phyloP scores from a whole-genome alignment of 1,284 basidiomycete species.

The Moesziomyces globuligerus region DNA sequence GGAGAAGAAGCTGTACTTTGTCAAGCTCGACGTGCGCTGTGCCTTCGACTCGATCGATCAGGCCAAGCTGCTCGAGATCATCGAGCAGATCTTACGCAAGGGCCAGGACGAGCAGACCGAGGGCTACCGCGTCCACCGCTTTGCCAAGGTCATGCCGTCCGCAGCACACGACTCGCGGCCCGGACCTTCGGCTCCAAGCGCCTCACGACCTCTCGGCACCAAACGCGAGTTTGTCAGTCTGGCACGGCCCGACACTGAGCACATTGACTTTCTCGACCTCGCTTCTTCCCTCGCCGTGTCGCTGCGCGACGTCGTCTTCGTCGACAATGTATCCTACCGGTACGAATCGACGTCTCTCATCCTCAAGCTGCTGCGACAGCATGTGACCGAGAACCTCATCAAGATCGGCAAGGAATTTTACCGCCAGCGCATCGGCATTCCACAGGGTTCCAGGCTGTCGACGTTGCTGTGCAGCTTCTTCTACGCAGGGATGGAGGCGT shows the following conservation, averaged over 20 bases:
- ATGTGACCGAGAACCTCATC: constrained; percentile 90
- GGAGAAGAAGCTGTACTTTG: constrained; percentile 75
- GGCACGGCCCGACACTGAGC: constrained; percentile 72
- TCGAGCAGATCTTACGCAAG: constrained; percentile 72
- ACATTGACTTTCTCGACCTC: constrained; percentile 77
- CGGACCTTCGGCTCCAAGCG: background rate
- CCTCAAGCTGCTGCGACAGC: constrained; percentile 81
- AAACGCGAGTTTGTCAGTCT: constrained; percentile 40
- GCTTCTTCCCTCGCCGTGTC: constrained; percentile 70
- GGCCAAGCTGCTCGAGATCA: constrained; percentile 80
- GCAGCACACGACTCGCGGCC: background rate
- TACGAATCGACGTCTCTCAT: constrained; percentile 73
- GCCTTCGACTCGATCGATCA: constrained; percentile 98
- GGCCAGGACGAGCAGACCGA: constrained; percentile 12
- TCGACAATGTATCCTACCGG: constrained; percentile 81
- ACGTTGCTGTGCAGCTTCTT: constrained; percentile 82
- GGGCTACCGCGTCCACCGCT: constrained; percentile 59
- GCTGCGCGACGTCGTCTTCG: constrained; percentile 81
- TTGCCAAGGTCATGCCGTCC: constrained; percentile 47
- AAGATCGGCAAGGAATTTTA: constrained; percentile 75
- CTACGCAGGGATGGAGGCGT: constrained; percentile 87
- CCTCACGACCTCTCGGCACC: constrained; percentile 4
- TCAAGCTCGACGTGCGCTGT: constrained; percentile 93
- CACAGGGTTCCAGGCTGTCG: constrained; percentile 92
- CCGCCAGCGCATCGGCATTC: constrained; percentile 88